phyloP scores from a whole-genome alignment of 208 protist species.

The Wallacemonas sp. region DNA sequence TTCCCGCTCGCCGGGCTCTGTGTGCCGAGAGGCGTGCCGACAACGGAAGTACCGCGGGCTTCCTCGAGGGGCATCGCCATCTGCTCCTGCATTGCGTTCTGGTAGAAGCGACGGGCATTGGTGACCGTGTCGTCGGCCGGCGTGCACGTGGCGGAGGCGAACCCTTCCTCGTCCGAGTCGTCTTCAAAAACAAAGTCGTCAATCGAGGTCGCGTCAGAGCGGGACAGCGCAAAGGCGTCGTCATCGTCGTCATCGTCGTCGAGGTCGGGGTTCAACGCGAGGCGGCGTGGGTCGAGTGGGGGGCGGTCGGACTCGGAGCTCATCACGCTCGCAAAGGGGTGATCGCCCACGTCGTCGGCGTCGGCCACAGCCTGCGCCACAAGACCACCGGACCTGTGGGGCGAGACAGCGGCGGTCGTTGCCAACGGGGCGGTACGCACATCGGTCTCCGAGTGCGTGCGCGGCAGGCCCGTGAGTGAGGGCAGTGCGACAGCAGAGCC shows the following conservation, averaged over 20 bases:
- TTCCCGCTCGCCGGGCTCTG: constrained; percentile 6
- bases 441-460: no score
- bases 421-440: no score
- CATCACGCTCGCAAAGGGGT: background rate
- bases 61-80: constrained; percentile 23
- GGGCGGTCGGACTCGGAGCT: constrained; percentile 3
- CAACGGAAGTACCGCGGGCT: constrained; percentile 11
- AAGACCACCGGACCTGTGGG: no score
- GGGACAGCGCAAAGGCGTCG: constrained; percentile 25
- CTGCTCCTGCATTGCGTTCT: constrained; percentile 47
- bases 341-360: no score
- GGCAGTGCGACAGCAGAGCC: no score
- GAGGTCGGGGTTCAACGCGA: constrained; percentile 18
- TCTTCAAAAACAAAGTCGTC: constrained; percentile 49
- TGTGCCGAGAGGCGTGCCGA: background rate
- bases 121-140: constrained; percentile 11
- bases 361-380: no score
- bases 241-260: constrained; percentile 39
- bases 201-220: constrained; percentile 29
- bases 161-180: constrained; percentile 4
- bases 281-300: constrained; percentile 11
- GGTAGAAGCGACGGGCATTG: constrained; percentile 33
- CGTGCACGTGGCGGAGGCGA: constrained; percentile 4
- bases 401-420: no score
- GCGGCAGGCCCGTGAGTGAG: no score